Conservation (phyloP, 306 rosid species). For the Glycine latifolia region DNA sequence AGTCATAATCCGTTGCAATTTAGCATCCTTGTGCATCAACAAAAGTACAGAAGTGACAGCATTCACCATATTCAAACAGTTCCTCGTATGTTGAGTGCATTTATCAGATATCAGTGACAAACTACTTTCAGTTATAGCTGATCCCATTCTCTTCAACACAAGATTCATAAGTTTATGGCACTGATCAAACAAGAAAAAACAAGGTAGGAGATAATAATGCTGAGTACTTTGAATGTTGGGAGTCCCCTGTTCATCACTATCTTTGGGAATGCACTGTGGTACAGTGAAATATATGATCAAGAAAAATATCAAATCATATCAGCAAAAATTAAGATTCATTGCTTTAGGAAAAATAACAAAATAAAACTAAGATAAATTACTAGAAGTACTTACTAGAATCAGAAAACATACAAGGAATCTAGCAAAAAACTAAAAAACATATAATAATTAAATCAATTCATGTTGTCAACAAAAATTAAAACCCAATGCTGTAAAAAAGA, state of each 20-base stretch:
- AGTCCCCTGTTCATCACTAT: slow-evolving; percentile 42
- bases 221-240: slow-evolving; percentile 43
- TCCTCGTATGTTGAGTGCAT: slow-evolving; percentile 40
- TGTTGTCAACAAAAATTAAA: not conserved
- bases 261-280: slow-evolving; percentile 62
- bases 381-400: not conserved
- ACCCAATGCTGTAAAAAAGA: not conserved
- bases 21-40: slow-evolving; percentile 61
- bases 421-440: not conserved
- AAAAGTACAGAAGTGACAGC: slow-evolving; percentile 58
- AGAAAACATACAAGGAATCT: not conserved
- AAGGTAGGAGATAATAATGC: slow-evolving; percentile 66
- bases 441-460: not conserved
- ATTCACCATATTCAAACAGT: slow-evolving; percentile 48
- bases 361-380: not conserved
- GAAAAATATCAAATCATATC: not conserved
- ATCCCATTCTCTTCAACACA: slow-evolving; percentile 64
- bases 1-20: slow-evolving; percentile 55
- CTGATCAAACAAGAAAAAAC: slow-evolving; percentile 73
- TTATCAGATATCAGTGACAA: slow-evolving; percentile 36
- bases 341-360: not conserved
- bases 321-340: not conserved
- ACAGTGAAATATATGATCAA: slow-evolving; percentile 37
- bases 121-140: slow-evolving; percentile 52
- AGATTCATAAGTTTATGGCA: slow-evolving; percentile 67